Evolutionary conservation across 208 protist species (phyloP), one percentile per base, ranked within the genome.

Genomic region (Trypanosoma platydactyli): DNA sequence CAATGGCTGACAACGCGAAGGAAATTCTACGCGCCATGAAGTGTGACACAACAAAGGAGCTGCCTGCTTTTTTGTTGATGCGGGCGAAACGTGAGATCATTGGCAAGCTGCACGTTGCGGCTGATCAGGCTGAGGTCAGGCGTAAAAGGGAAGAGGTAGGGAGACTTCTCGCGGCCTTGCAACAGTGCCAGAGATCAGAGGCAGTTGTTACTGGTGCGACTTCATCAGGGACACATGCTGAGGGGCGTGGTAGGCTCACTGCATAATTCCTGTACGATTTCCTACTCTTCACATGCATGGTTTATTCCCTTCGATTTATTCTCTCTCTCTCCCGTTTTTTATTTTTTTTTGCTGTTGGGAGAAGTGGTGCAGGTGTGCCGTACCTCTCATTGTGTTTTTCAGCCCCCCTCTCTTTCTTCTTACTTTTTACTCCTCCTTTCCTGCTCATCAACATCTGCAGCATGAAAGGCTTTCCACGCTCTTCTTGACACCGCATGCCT

Each of bases 21-120:
- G 78, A 83, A 50, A 66, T 94, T 33, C 68, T 91, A 1, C 54
- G 54, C 6, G 56, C 84, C 30, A 85, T 94, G 74, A 76, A 79
- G 50, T 79, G 68, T 49, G 81, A 85, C 62, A 81, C 80, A 9
- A 82, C 78, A 24, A 84, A 87, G 64, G 80, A 91, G 68, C 65
- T 94, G 29, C 88, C 84, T 22, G 81, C 81, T 7, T 91, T 91
- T 56, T 69, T 82, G 64, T 60, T 94, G 22, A 86, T 87, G 81
- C 77, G 81, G 0, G 76, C 83, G 51, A 89, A 88, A 71, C 70
- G 84, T 7, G 79, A 90, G 71, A 83, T 94, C 16, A 83, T 91
- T 44, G 74, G 79, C 9, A 83, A 83, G 61, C 66, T 94, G 59
- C 80, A 89, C 68, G 73, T 73, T 22, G 83, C 84, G 6, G 74